Base-by-base conservation (phyloP, 73 alveolate genomes). In the Effrenium voratum region DNA sequence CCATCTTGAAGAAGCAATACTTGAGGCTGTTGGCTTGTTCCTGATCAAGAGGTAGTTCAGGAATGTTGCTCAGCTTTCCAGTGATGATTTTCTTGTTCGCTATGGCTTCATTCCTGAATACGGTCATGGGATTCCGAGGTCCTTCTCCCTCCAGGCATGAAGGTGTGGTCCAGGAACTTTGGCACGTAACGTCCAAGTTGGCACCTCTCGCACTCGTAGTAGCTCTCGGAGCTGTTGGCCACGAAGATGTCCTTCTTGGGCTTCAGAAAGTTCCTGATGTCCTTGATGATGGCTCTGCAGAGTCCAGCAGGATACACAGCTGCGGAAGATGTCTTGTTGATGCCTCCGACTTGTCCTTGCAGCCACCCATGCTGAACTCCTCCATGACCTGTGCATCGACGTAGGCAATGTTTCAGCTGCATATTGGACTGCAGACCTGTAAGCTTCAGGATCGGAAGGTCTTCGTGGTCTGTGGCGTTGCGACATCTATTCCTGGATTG, bases 111-210 rank as follows among this genome's bases (percentile, higher is more conserved):
- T 22, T 16, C 4, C 68, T 44, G 70, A 79, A 79, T 45, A 30
- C 30, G 5, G 44, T 68, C 32, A 0, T 32, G n/a, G 46, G 5
- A 34, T 79, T 68, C 0, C n/a, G n/a, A n/a, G n/a, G n/a, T 44
- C 68, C 46, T 79, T 1, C 47, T 79, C 45, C 34, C 46, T 41
- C 91, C 91, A 79, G 91, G 91, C 22, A 79, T 45, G 91, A 79
- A 79, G 30, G 72, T 34, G 70, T 79, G 91, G n/a, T 30, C 46
- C 40, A 46, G 1, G 36, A 45, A 32, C 12, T 24, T 12, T 30
- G 52, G 40, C 0, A 68, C 66, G 0, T 44, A n/a, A 38, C 68
- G n/a, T 26, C 91, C 91, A 1, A 2, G 13, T 1, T 32, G 46
- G 36, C 91, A 79, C 1, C 46, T 19, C 45, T 79, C 91, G 30